Conservation (phyloP, 208 protist genomes). For the Trypanosoma caninum region DNA sequence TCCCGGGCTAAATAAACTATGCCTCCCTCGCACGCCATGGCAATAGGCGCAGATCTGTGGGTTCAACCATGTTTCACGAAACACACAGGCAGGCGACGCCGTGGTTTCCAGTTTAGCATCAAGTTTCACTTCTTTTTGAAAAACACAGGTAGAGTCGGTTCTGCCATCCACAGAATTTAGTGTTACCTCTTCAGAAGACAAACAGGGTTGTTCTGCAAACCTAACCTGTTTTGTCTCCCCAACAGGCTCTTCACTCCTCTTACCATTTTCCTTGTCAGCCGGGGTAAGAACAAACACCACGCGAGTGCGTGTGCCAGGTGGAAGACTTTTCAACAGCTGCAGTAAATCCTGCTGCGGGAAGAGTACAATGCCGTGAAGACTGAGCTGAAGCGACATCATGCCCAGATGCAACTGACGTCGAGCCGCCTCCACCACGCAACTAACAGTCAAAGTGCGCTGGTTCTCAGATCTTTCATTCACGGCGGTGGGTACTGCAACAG, state of each 20-base stretch:
- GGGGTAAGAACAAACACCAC: conserved; percentile 17
- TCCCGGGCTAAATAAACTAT: conserved; percentile 5
- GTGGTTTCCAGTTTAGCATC: background rate
- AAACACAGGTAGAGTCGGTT: background rate
- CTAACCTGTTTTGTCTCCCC: background rate
- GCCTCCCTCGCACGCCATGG: background rate
- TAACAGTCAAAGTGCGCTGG: background rate
- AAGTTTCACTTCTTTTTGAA: background rate
- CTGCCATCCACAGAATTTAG: background rate
- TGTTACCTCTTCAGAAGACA: background rate
- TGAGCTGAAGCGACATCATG: conserved; percentile 8
- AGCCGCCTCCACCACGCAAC: background rate
- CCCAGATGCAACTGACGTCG: background rate
- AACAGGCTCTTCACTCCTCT: background rate
- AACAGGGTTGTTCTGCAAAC: background rate
- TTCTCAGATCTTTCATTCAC: background rate
- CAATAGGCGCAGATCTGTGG: conserved; percentile 1
- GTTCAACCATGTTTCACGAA: conserved; percentile 17
- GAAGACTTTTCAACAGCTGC: background rate
- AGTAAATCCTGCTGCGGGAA: conserved; percentile 4
- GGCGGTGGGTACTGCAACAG: background rate
- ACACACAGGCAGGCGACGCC: conserved; percentile 6
- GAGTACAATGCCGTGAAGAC: conserved; percentile 10
- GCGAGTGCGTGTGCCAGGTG: conserved; percentile 1
- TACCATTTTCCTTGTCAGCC: background rate